Conservation (phyloP, 2,329 filamentous ascomycete genomes). For the Metarhizium guizhouense region DNA sequence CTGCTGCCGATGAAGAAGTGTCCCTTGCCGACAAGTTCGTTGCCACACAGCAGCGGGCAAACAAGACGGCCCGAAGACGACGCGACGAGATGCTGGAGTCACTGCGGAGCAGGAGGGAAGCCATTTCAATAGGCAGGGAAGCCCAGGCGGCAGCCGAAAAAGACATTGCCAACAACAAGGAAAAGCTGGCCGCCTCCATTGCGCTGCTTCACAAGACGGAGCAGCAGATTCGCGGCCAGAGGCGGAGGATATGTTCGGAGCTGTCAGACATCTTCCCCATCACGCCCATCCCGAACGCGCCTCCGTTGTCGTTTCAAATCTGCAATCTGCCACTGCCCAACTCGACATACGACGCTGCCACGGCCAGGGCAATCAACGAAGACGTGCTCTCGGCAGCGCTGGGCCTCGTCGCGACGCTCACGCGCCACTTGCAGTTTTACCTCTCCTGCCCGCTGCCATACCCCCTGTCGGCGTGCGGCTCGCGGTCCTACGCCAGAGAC, state of each 20-base stretch:
- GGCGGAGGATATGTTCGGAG: conserved; percentile 80
- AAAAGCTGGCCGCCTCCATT: conserved; percentile 49
- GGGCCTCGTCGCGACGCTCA: conserved; percentile 68
- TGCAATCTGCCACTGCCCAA: conserved; percentile 72
- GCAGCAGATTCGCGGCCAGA: conserved; percentile 71
- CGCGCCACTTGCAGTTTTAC: conserved; percentile 73
- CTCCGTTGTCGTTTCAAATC: conserved; percentile 74
- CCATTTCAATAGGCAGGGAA: conserved; percentile 56
- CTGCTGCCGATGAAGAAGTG: conserved; percentile 40
- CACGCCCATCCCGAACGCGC: conserved; percentile 44
- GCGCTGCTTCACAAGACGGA: conserved; percentile 46
- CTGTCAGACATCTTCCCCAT: conserved; percentile 74
- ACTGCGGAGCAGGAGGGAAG: conserved; percentile 53
- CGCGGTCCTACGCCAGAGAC: conserved; percentile 67
- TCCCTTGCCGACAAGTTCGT: conserved; percentile 45
- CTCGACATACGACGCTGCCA: conserved; percentile 55
- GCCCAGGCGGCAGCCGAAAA: conserved; percentile 48
- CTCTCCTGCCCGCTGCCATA: conserved; percentile 74
- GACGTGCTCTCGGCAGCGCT: conserved; percentile 73
- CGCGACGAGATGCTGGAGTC: conserved; percentile 61
- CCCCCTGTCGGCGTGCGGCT: conserved; percentile 62
- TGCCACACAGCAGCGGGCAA: conserved; percentile 52
- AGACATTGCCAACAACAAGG: conserved; percentile 52
- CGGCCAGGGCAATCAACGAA: conserved; percentile 43
- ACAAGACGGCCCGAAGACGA: conserved; percentile 52